phyloP scores from a whole-genome alignment of 352 stramenopile genomes.

The Phytophthora citrophthora region DNA sequence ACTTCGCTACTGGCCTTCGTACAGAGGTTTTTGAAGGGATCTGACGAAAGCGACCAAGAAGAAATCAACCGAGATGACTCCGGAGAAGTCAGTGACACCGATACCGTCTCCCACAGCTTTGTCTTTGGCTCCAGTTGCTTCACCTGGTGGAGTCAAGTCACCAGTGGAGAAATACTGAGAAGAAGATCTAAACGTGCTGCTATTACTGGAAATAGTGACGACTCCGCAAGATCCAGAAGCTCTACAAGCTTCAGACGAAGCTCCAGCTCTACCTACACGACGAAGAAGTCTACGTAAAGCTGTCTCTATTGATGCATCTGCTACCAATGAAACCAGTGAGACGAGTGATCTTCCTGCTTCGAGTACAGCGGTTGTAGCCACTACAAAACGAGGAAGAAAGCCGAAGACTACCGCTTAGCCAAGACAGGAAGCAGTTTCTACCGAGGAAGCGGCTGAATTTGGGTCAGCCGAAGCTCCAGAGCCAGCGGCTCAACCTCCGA shows the following conservation, averaged over 20 bases:
- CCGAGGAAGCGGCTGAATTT: not conserved
- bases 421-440: not conserved
- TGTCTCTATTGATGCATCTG: not conserved
- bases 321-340: not conserved
- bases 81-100: not conserved
- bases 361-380: not conserved
- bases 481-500: not conserved
- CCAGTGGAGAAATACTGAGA: not conserved
- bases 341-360: not conserved
- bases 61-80: not conserved
- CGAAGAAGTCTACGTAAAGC: no score
- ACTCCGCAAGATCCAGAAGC: not conserved
- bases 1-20: conserved; percentile 36
- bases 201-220: not conserved
- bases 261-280: not conserved
- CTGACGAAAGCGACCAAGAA: conserved; percentile 7
- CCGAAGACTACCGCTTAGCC: not conserved
- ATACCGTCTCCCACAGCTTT: not conserved
- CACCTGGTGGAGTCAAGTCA: not conserved
- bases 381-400: not conserved
- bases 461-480: not conserved
- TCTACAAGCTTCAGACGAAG: not conserved
- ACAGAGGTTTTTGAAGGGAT: conserved; percentile 32
- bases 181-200: not conserved
- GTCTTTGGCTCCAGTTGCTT: not conserved